A percentile compares a stretch with the other conserved stretches of the same genome.
Evolutionary conservation across 73 alveolate genomes (phyloP).

Genomic region (Tetrahymena elliotti): DNA sequence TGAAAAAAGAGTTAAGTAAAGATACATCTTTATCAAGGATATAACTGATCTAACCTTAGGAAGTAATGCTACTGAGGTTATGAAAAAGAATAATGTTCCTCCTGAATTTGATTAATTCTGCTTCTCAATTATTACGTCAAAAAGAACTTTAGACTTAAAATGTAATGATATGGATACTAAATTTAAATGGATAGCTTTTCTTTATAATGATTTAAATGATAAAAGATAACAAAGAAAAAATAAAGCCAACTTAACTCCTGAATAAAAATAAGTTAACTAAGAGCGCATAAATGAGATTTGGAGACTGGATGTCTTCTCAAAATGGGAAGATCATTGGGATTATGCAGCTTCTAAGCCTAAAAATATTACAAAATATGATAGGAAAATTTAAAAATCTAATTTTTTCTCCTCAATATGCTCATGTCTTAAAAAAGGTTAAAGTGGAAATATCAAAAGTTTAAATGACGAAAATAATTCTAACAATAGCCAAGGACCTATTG

Average conservation of each 20-base stretch:
- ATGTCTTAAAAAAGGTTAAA: neutral
- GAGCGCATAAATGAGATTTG: constrained; percentile 18
- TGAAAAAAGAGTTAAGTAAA: constrained; percentile 30
- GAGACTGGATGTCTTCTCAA: neutral
- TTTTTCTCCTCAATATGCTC: constrained; percentile 10
- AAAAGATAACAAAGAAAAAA: constrained; percentile 22
- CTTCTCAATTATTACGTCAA: constrained; percentile 49
- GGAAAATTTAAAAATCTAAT: neutral
- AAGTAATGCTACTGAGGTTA: constrained; percentile 40
- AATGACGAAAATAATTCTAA: neutral
- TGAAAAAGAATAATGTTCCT: constrained; percentile 50
- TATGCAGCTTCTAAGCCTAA: constrained; percentile 7
- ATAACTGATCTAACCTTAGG: constrained; percentile 56
- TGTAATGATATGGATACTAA: constrained; percentile 42
- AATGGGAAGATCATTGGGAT: constrained; percentile 37
- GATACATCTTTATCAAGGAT: constrained; percentile 14
- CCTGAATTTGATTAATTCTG: constrained; percentile 52
- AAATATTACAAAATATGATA: constrained; percentile 20
- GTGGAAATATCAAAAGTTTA: neutral
- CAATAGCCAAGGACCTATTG: neutral
- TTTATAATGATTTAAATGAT: constrained; percentile 35
- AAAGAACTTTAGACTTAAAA: constrained; percentile 49
- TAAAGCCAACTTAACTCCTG: constrained; percentile 19
- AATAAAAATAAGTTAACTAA: constrained; percentile 12
- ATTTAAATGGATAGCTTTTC: constrained; percentile 47